phyloP scores from a whole-genome alignment of 2,329 filamentous ascomycete species.

The Aspergillus brasiliensis region DNA sequence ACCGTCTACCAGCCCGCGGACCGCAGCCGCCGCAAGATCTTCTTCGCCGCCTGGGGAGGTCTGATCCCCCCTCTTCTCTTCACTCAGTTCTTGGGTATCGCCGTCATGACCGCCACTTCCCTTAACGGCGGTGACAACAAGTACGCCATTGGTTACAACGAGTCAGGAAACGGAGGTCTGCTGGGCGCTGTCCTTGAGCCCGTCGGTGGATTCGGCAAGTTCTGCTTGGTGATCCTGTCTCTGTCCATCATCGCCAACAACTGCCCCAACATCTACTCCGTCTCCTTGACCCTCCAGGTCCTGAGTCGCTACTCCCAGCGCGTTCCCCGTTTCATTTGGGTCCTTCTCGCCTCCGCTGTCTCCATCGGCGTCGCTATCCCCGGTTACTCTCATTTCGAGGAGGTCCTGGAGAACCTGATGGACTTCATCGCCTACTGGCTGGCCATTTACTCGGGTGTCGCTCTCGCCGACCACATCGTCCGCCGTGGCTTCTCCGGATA shows the following conservation, averaged over 20 bases:
- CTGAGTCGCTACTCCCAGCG: conserved; percentile 60
- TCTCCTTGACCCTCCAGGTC: conserved; percentile 67
- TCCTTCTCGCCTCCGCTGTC: conserved; percentile 60
- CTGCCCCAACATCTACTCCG: conserved; percentile 72
- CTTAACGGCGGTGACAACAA: conserved; percentile 56
- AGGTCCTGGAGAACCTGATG: conserved; percentile 71
- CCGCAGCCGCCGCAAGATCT: conserved; percentile 64
- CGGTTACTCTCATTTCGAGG: conserved; percentile 66
- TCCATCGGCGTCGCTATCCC: conserved; percentile 72
- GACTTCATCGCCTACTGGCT: conserved; percentile 71
- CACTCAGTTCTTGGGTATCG: conserved; percentile 71
- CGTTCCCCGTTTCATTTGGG: conserved; percentile 70
- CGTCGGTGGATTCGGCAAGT: conserved; percentile 69
- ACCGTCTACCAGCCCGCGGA: conserved; percentile 73
- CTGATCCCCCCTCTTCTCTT: conserved; percentile 73
- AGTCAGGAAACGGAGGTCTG: conserved; percentile 66
- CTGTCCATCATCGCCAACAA: conserved; percentile 71
- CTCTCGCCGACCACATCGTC: conserved; percentile 67
- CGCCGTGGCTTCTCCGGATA: conserved; percentile 64
- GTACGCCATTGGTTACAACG: conserved; percentile 58
- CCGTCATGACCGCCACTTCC: conserved; percentile 65
- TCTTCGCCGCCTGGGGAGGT: conserved; percentile 69
- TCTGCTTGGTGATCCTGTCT: conserved; percentile 68
- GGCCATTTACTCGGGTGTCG: conserved; percentile 70
- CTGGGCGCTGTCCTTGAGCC: conserved; percentile 65